phyloP scores from a whole-genome alignment of 345 rosid genomes.

The Combretum micranthum region DNA sequence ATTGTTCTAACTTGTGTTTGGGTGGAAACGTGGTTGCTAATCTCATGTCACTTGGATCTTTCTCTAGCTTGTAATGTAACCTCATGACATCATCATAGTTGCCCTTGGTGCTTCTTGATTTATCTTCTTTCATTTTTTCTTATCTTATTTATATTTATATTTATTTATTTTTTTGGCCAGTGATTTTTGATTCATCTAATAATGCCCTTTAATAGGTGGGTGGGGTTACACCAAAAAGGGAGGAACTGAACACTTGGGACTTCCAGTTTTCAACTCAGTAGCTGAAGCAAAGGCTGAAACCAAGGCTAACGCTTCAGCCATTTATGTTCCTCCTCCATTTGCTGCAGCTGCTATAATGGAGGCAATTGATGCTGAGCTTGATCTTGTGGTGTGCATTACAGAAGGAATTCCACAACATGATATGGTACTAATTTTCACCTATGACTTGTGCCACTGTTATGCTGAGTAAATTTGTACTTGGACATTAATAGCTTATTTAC shows the following conservation, averaged over 20 bases:
- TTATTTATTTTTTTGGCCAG: no score
- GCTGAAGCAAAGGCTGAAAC: constrained; percentile 97
- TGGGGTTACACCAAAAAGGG: constrained; percentile 96
- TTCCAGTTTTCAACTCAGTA: constrained; percentile 84
- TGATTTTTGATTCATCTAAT: no score
- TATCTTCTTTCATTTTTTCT: no score
- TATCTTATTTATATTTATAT: no score
- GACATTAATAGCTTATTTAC: no score
- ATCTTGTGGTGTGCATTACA: constrained; percentile 85
- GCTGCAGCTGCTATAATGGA: constrained; percentile 98
- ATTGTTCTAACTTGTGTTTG: no score
- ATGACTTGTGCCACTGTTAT: not conserved
- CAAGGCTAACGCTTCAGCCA: constrained; percentile 85
- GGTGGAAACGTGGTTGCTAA: no score
- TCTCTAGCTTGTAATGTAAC: no score
- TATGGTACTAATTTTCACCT: constrained; percentile 43
- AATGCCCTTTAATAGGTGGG: constrained; percentile 48
- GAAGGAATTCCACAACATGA: constrained; percentile 98
- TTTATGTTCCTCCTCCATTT: constrained; percentile 94
- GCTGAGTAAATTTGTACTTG: not conserved
- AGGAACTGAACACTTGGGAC: constrained; percentile 93
- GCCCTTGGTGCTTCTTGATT: no score
- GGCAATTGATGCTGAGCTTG: constrained; percentile 87
- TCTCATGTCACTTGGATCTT: no score
- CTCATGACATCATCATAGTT: no score